Evolutionary conservation across 371 early-diverging fungal species (phyloP).

Genomic region (Apophysomyces variabilis): DNA sequence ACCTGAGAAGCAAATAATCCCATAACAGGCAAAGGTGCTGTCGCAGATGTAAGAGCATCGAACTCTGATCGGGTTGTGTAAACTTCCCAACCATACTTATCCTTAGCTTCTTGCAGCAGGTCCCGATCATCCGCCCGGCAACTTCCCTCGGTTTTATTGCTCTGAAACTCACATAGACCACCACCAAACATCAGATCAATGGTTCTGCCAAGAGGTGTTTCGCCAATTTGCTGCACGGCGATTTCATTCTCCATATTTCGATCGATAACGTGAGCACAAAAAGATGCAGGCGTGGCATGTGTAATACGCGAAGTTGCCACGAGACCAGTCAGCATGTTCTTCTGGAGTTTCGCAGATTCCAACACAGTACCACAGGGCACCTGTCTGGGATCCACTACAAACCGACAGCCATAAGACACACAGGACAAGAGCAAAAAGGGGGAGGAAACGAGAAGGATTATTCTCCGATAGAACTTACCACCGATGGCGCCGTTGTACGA

Average conservation of each 20-base stretch:
- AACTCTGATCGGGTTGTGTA: slow-evolving; percentile 60
- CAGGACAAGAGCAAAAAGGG: background rate
- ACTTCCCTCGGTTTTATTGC: slow-evolving; percentile 60
- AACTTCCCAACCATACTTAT: slow-evolving; percentile 61
- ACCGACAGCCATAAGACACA: background rate
- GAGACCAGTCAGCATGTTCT: slow-evolving; percentile 83
- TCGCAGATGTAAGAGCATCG: slow-evolving; percentile 45
- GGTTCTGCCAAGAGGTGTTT: slow-evolving; percentile 77
- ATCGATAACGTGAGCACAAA: slow-evolving; percentile 79
- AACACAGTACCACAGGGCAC: slow-evolving; percentile 90
- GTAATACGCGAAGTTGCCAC: slow-evolving; percentile 94
- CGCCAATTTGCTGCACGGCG: slow-evolving; percentile 89
- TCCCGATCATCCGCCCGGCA: slow-evolving; percentile 77
- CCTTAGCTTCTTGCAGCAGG: slow-evolving; percentile 56
- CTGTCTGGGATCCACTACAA: slow-evolving; percentile 59
- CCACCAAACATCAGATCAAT: slow-evolving; percentile 94
- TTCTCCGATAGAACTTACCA: slow-evolving; percentile 37
- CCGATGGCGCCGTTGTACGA: slow-evolving; percentile 91
- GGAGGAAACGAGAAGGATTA: background rate
- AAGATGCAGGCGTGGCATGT: slow-evolving; percentile 85
- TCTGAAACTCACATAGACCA: slow-evolving; percentile 85
- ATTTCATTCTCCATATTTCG: slow-evolving; percentile 83
- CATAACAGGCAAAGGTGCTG: slow-evolving; percentile 67
- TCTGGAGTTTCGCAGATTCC: slow-evolving; percentile 86
- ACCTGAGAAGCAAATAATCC: slow-evolving; percentile 75